Evolutionary conservation across 345 rosid genomes (phyloP), one percentile per base, ranked within the genome.

Genomic region (Populus euphratica): DNA sequence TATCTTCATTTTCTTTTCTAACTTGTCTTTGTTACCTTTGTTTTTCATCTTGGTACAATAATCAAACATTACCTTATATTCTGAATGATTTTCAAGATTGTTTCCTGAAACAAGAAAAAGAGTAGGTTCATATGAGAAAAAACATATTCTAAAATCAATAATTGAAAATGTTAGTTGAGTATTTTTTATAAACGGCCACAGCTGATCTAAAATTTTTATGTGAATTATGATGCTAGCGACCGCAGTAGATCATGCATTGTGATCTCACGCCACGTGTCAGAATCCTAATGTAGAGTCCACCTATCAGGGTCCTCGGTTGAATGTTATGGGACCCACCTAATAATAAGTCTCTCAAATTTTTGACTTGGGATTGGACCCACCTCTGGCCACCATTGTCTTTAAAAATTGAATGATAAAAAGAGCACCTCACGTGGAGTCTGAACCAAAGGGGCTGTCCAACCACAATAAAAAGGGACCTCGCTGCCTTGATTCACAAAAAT

Each of bases 341-440:
- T 56, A 56, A 56, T 31, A 77, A 72, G 73, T 79, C 82, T 69
- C 85, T 59, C 80, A 80, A 81, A 71, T 88, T 86, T 86, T 86
- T 87, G 88, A 90, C 87, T 87, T 85, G 85, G 89, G 90, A 82
- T 76, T 83, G 89, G 94, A 4, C 87, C 97, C 92, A 84, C 77
- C 75, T 82, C 56, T 81, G 92, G 85, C 92, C 93, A 84, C 93
- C 97, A 86, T 82, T 89, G 97, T 93, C 99, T 93, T 93, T 93
- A 88, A 88, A 92, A 93, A 93, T 90, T 90, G 97, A 91, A 93
- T 91, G 94, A 94, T 90, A 89, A 86, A 90, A 91, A 87, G 94
- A 87, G 96, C 97, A 94, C 89, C 99, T 93, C 99, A 93, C 97
- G 98, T 94, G 99, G 98, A 90, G 88, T 94, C 98, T 93, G 97